These are phyloP conservation scores for Jatropha podagrica DNA, from an alignment of 441 rosid species.

Conservation along the genomic window DNA sequence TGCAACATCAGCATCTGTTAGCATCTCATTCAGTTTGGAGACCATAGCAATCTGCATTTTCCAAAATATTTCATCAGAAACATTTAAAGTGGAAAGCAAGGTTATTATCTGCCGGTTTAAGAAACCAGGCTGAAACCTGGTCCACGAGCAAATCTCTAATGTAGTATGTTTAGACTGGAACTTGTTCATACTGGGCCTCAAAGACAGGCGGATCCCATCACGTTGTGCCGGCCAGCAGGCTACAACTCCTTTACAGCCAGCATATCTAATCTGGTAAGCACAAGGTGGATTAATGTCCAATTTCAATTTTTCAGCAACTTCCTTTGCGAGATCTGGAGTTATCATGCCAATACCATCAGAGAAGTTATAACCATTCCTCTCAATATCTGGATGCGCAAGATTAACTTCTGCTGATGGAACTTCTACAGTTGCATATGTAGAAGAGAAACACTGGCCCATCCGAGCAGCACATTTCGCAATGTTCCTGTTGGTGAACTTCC, in stretches of 20 bases:
- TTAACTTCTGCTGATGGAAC: conserved; percentile 53
- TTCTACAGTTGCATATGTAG: conserved; percentile 83
- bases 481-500: conserved; percentile 57
- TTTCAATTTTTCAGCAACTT: conserved; percentile 70
- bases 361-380: conserved; percentile 60
- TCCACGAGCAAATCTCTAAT: conserved; percentile 93
- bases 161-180: conserved; percentile 63
- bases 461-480: conserved; percentile 94
- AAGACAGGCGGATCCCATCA: conserved; percentile 59
- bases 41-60: conserved; percentile 74
- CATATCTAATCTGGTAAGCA: conserved; percentile 93
- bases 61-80: conserved; percentile 77
- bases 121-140: conserved; percentile 94
- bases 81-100: conserved; percentile 59
- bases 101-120: conserved; percentile 86
- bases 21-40: conserved; percentile 61
- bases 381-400: conserved; percentile 52
- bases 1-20: conserved; percentile 69
- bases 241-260: conserved; percentile 94
- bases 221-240: conserved; percentile 83
- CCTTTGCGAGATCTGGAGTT: conserved; percentile 76
- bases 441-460: conserved; percentile 97
- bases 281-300: conserved; percentile 57
- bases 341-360: conserved; percentile 93
- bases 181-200: conserved; percentile 78